Conservation (phyloP, 106 monocot genomes). For the Narthecium ossifragum region DNA sequence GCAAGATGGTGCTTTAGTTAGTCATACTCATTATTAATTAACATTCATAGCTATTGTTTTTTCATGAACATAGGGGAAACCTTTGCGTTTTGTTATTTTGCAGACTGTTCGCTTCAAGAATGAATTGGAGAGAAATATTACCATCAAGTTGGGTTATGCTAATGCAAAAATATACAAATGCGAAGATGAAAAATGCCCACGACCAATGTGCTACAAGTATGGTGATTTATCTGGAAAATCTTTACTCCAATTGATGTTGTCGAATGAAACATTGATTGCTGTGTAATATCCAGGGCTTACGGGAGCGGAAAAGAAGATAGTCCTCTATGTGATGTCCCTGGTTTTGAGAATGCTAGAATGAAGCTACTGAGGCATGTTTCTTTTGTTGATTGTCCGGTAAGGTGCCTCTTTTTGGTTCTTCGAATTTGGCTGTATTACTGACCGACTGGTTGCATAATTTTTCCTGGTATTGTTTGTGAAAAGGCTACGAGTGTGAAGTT, state of each 20-base stretch:
- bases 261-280: not conserved
- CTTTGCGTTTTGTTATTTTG: constrained; percentile 7
- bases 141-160: constrained; percentile 94
- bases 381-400: constrained; percentile 94
- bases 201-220: constrained; percentile 98
- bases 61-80: not conserved
- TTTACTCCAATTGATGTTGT: not conserved
- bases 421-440: too few relatives aligned
- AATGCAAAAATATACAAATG: constrained; percentile 99
- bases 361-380: constrained; percentile 95
- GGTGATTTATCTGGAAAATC: not conserved
- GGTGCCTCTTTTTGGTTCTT: too few relatives aligned
- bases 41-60: not conserved
- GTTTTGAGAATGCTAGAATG: constrained; percentile 88
- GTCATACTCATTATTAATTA: not conserved
- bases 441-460: too few relatives aligned
- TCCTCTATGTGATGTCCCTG: constrained; percentile 88
- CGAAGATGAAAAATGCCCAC: constrained; percentile 90
- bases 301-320: constrained; percentile 96
- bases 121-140: constrained; percentile 93
- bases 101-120: constrained; percentile 97
- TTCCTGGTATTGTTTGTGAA: too few relatives aligned
- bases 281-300: constrained; percentile 62
- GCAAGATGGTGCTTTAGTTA: not conserved
- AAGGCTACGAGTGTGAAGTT: too few relatives aligned